Conservation (phyloP, 768 basidiomycete species). For the Psilocybe azurescens region DNA sequence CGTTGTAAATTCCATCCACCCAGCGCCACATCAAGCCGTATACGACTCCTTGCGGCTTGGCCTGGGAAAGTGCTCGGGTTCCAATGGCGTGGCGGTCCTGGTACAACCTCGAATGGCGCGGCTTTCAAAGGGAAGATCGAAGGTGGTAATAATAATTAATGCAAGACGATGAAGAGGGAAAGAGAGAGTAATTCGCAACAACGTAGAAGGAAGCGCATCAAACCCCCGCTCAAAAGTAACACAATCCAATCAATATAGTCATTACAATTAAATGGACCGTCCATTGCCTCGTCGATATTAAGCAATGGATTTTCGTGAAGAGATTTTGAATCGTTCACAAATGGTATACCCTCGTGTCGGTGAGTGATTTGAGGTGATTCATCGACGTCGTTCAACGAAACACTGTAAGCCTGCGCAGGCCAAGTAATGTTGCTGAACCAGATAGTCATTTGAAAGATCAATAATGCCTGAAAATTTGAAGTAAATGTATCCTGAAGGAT, state of each 20-base stretch:
- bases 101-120: conserved; percentile 19
- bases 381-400: too few relatives aligned
- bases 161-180: background rate
- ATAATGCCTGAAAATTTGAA: background rate
- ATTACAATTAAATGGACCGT: background rate
- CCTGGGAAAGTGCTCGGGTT: conserved; percentile 40
- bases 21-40: conserved; percentile 74
- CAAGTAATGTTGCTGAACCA: too few relatives aligned
- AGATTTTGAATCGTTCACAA: too few relatives aligned
- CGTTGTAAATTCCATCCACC: conserved; percentile 75
- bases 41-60: conserved; percentile 62
- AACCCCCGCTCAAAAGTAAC: background rate
- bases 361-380: too few relatives aligned
- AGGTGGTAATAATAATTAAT: conserved; percentile 5
- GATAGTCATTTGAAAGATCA: background rate
- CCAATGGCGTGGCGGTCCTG: conserved; percentile 24
- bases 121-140: conserved; percentile 21
- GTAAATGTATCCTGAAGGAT: background rate
- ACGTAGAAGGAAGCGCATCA: background rate
- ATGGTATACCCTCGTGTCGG: too few relatives aligned
- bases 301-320: background rate
- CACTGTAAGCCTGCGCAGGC: too few relatives aligned
- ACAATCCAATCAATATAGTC: background rate
- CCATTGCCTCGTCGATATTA: background rate
- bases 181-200: background rate